phyloP scores from a whole-genome alignment of 1,284 basidiomycete species.

The Ustilago lituana region DNA sequence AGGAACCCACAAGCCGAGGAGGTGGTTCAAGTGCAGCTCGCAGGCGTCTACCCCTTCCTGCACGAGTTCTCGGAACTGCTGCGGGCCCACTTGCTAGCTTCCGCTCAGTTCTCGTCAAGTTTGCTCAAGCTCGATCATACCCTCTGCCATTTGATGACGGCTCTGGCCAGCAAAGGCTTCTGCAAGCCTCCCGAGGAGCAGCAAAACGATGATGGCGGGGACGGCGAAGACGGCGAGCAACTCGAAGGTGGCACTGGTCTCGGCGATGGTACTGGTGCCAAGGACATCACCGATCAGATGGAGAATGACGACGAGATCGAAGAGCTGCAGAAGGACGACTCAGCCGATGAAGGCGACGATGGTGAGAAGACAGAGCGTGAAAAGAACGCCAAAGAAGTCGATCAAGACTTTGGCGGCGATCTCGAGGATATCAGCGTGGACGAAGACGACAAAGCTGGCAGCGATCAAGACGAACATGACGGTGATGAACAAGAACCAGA shows the following conservation, averaged over 20 bases:
- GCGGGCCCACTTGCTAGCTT: conserved; percentile 69
- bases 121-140: conserved; percentile 86
- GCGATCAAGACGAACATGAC: conserved; percentile 69
- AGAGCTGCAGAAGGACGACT: conserved; percentile 76
- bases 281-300: conserved; percentile 69
- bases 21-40: conserved; percentile 33
- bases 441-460: conserved; percentile 73
- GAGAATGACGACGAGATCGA: conserved; percentile 90
- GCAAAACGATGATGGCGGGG: conserved; percentile 44
- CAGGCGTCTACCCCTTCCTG: conserved; percentile 55
- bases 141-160: conserved; percentile 78
- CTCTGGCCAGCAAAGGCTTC: conserved; percentile 86
- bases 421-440: conserved; percentile 72
- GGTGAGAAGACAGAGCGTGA: conserved; percentile 69
- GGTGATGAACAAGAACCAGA: conserved; percentile 74
- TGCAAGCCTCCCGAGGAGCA: conserved; percentile 69
- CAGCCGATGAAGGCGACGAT: conserved; percentile 74
- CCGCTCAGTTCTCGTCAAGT: conserved; percentile 76
- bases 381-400: conserved; percentile 71
- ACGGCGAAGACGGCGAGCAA: conserved; percentile 54
- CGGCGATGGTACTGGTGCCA: conserved; percentile 68
- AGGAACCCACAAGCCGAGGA: conserved; percentile 13
- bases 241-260: conserved; percentile 65
- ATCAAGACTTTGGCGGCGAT: conserved; percentile 77
- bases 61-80: conserved; percentile 50